Base-by-base conservation (phyloP, 2,329 filamentous ascomycete species). In the Talaromyces verruculosus region DNA sequence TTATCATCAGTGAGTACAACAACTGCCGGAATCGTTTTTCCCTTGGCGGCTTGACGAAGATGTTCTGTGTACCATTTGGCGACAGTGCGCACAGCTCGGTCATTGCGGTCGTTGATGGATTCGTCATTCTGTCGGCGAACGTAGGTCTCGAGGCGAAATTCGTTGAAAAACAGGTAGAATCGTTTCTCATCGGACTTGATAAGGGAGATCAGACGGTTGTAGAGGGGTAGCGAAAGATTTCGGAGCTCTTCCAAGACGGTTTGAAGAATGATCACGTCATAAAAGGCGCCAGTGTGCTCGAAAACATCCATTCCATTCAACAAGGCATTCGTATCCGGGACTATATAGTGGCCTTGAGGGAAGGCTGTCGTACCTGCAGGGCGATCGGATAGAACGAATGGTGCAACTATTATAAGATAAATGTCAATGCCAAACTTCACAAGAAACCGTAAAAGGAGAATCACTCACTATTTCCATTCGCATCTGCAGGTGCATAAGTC, bases 141-240 rank as follows among this genome's bases (percentile, higher is more conserved):
- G 74, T 97, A 91, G 0, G 95, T 99, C 78, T 99, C 96, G 45
- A 93, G 83, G 61, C 94, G 87, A 75, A 99, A 99, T 73, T 99
- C 95, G 77, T 99, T 99, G 86, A 98, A 98, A 78, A 99, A 99
- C 62, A 99, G 92, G 75, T 98, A 97, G 77, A 97, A 98, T 64
- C 94, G 88, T 83, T 99, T 99, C 70, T 96, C 93, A 72, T 97
- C 93, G 74, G 94, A 97, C 79, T 94, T 96, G 45, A 93, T 96
- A 69, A 99, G 83, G 25, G 91, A 89, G 70, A 98, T 88, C 60
- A 99, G 83, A 45, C 95, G 91, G 78, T 97, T 97, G 82, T 98
- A 99, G 43, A 99, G 87, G 49, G 95, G 95, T 68, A 98, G 80
- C 13, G 94, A 98, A 71, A 93, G 88, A 77, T 97, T 97, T 75